Evolutionary conservation across 768 basidiomycete species (phyloP), one percentile per base, ranked within the genome.

Genomic region (Boletus bicolor): DNA sequence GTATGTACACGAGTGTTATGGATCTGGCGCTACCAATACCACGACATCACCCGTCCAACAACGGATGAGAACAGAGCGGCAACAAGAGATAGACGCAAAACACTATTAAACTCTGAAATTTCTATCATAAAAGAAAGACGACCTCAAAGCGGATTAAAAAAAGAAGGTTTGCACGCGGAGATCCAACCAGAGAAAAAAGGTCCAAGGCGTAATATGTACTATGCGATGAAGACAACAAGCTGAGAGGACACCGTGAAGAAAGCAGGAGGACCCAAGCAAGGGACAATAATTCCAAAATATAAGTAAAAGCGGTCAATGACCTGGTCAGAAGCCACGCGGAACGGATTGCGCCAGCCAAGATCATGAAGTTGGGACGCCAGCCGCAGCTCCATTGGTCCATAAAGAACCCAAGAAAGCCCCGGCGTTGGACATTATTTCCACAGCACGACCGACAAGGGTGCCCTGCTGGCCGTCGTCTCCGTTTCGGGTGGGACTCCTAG

Each of bases 381-480:
- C 37, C 34, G 62, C 58, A 19, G 60, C 11, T 19, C 69, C 64
- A 43, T 38, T 64, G 54, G 73, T 72, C 84, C 83, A 86, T 56
- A 86, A 73, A 21, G 79, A 74, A 21, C 90, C 88, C 19, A 93
- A 66, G 62, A 87, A 85, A 43, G 89, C 88, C 19, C 89, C 85
- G 2, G 92, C 92, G 49, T 80, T 85, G 43, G 82, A 85, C 55
- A 93, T 87, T 39, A 94, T 89, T 51, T 87, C 90, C 19, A 86
- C 89, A 24, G 91, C 85, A 46, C 82, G 76, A 15, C 81, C 79
- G 24, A 82, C 81, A 21, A 86, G 72, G 37, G 76, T 79, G 5
- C 75, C 78, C 21, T 67, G 69, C 57, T 69, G 69, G 38, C 70
- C 66, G 17, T 68, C 63, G 37, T 65, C 68, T 43, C 55, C 61